A percentile compares a stretch with the other conserved stretches of the same genome.
Conservation (phyloP, 116 monocot genomes). For the Papilionanthe hybrid region DNA sequence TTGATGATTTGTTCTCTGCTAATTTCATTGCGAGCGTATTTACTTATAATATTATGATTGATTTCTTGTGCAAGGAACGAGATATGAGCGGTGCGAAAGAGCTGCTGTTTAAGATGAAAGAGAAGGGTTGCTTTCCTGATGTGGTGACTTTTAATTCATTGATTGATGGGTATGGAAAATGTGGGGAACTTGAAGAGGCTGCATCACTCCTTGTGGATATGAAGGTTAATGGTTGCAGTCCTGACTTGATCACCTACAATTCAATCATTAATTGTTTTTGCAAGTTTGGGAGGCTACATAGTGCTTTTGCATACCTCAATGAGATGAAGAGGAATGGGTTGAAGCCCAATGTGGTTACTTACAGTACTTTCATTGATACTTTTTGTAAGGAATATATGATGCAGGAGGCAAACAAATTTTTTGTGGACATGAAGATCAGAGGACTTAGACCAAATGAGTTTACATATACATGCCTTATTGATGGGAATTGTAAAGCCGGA, state of each 20-base stretch:
- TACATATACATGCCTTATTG: conserved; percentile 69
- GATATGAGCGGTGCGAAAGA: conserved; percentile 34
- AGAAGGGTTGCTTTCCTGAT: conserved; percentile 56
- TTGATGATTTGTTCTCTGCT: conserved; percentile 31
- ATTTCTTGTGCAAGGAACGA: conserved; percentile 62
- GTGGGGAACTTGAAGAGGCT: conserved; percentile 50
- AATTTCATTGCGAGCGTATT: conserved; percentile 31
- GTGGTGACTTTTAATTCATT: conserved; percentile 65
- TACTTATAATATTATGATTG: conserved; percentile 84
- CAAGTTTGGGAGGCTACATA: conserved; percentile 38
- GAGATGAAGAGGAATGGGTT: conserved; percentile 52
- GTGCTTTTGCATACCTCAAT: conserved; percentile 45
- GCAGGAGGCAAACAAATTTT: conserved; percentile 54
- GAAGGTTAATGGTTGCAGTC: conserved; percentile 32
- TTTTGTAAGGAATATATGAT: conserved; percentile 72
- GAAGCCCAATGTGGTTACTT: conserved; percentile 72
- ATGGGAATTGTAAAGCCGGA: conserved; percentile 61
- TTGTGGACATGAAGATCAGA: conserved; percentile 58
- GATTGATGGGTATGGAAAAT: conserved; percentile 78
- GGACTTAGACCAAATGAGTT: conserved; percentile 74
- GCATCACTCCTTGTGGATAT: conserved; percentile 48
- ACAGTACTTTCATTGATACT: conserved; percentile 65
- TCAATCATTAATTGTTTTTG: conserved; percentile 66
- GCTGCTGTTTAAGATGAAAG: conserved; percentile 56
- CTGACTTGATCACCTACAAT: conserved; percentile 71